Base-by-base conservation (phyloP, 257 asterid species). In the Przewalskia tangutica region DNA sequence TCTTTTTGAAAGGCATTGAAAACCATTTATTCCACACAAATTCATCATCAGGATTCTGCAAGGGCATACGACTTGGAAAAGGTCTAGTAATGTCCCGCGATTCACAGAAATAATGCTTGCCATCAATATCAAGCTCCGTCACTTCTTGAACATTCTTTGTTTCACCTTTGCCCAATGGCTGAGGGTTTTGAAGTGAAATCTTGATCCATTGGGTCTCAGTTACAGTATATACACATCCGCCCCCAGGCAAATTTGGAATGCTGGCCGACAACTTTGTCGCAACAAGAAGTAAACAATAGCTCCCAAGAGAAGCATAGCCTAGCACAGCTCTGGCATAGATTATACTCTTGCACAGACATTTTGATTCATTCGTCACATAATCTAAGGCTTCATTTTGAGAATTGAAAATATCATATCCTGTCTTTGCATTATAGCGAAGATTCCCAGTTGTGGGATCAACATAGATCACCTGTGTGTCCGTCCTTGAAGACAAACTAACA, bases 11-110 rank as follows among this genome's bases (percentile, higher is more conserved):
- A 83, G 99, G 93, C 89, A 80, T 83, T 53, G 99, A 91, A 86
- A 94, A 90, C 99, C 99, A 95, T 88, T 89, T 90, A 83, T 95
- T 95, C 99, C 99, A 95, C 82, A 94, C 97, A 87, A 92, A 95
- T 88, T 95, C 99, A 70, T 91, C 97, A 86, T 95, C 99, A 53
- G 99, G 97, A 23, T 87, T 87, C 79, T 88, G 91, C 76, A 91
- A 85, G 16, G 97, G 78, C 97, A 91, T 91, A 79, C 90, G 94
- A 85, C 99, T 95, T 46, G 99, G 99, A 83, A 94, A 95, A 82
- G 98, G 97, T 81, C 97, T 92, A 66, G 98, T 95, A 80, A 94
- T 89, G 86, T 95, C 99, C 88, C 97, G 89, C 12, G 97, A 88
- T 83, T 95, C 99, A 76, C 98, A 95, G 86, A 92, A 95, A 83